Base-by-base conservation (phyloP, 2,329 filamentous ascomycete species). In the Colletotrichum camelliae region DNA sequence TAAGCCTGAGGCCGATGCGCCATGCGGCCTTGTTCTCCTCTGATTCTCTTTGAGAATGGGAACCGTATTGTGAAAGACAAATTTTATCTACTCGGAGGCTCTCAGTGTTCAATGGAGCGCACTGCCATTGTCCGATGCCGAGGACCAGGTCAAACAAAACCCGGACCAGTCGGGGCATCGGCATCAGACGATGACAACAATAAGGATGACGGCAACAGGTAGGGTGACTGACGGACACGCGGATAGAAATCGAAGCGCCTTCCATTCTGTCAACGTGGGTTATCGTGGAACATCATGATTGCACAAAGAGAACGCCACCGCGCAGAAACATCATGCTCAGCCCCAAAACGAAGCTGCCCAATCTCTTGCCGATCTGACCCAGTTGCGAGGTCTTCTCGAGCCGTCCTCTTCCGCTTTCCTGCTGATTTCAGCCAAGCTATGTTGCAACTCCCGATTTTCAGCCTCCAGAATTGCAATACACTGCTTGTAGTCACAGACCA, bases 251-350 rank as follows among this genome's bases (percentile, higher is more conserved):
- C 5, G 5, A 43, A 12, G 39, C 0, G 3, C 4, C 39, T 43
- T 9, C 39, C 0, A 1, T 2, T 1, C 18, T 2, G 39, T 9
- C 39, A 18, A 43, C 39, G n/a, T 7, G 18, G n/a, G 18, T 2
- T 10, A 43, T n/a, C 4, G 6, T 6, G 18, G 39, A 12, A n/a
- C 18, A 3, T 43, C 18, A n/a, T 43, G 1, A 0, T 2, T 43
- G 39, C 6, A n/a, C 39, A n/a, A 43, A n/a, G 39, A n/a, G n/a
- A n/a, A n/a, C n/a, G n/a, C n/a, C n/a, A n/a, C n/a, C n/a, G n/a
- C n/a, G n/a, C n/a, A n/a, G n/a, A n/a, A n/a, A n/a, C n/a, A n/a
- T 12, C 18, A 18, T 48, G 5, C 9, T 48, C 2, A 52, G 43
- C 43, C n/a, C 43, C 43, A 52, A 52, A 52, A 52, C 5, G 43